phyloP scores from a whole-genome alignment of 176 grass and related monocot species.

The Ampelocalamus luodianensis region DNA sequence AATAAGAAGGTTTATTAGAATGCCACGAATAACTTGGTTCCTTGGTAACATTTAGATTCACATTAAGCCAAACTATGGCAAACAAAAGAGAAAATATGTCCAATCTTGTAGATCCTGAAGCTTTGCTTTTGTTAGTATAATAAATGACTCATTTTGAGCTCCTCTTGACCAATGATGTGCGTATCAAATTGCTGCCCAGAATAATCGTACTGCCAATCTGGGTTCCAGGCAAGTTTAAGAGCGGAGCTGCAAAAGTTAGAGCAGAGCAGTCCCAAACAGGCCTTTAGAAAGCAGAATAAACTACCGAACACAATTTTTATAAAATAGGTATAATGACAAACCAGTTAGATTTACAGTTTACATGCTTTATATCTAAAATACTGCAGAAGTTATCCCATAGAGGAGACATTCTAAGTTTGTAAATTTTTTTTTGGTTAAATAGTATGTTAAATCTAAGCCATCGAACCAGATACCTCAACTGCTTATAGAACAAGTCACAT shows the following conservation, averaged over 20 bases:
- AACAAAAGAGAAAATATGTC: conserved; percentile 4
- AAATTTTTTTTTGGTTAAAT: conserved; percentile 7
- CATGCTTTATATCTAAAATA: conserved; percentile 41
- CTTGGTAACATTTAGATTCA: conserved; percentile 11
- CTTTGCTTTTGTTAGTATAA: background rate
- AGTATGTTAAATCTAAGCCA: conserved; percentile 37
- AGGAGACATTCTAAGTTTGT: background rate
- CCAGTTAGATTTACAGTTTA: conserved; percentile 7
- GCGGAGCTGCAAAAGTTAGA: too few relatives aligned
- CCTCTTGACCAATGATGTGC: background rate
- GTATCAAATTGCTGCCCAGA: background rate
- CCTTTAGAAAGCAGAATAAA: background rate
- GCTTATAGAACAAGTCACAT: conserved; percentile 37
- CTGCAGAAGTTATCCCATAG: background rate
- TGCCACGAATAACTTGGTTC: conserved; percentile 1
- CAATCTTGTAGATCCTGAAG: conserved; percentile 3
- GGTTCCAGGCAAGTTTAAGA: too few relatives aligned
- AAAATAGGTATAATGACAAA: conserved; percentile 3
- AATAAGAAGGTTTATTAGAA: conserved; percentile 19
- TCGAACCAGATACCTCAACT: background rate
- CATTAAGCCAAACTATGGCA: conserved; percentile 14
- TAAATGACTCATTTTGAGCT: conserved; percentile 32
- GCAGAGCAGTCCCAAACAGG: too few relatives aligned
- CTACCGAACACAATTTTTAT: conserved; percentile 4
- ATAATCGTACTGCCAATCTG: background rate